These are phyloP conservation scores for Sergeia podlipaevii DNA, from an alignment of 208 protist genomes.

Conservation along the genomic window DNA sequence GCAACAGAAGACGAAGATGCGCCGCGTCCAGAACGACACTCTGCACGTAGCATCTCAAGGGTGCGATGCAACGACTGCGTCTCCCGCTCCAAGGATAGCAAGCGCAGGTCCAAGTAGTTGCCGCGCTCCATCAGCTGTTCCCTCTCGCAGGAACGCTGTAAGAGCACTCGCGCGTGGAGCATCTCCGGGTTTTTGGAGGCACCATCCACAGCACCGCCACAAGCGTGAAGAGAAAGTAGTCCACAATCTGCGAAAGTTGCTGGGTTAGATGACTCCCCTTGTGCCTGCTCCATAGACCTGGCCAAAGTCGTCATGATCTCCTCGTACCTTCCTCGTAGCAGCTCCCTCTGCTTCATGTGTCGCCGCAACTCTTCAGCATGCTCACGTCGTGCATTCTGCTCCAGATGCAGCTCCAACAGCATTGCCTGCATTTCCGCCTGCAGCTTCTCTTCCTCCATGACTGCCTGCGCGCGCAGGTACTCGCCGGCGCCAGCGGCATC, in stretches of 20 bases:
- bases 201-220: background rate
- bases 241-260: background rate
- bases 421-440: conserved; percentile 34
- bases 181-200: conserved; percentile 32
- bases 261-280: conserved; percentile 12
- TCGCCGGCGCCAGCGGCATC: conserved; percentile 33
- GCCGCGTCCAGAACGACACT: background rate
- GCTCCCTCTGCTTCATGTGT: conserved; percentile 17
- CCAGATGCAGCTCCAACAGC: conserved; percentile 55
- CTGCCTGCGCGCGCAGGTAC: conserved; percentile 48
- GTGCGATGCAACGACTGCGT: conserved; percentile 49
- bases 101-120: conserved; percentile 69
- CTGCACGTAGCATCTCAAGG: conserved; percentile 29
- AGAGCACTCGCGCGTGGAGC: conserved; percentile 62
- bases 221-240: background rate
- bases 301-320: conserved; percentile 39
- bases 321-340: conserved; percentile 46
- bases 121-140: conserved; percentile 73
- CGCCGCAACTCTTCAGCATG: conserved; percentile 40
- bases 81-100: conserved; percentile 62
- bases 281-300: conserved; percentile 22
- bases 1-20: no score
- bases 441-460: conserved; percentile 40
- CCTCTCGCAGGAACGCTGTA: conserved; percentile 54
- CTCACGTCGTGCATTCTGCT: conserved; percentile 46